Base-by-base conservation (phyloP, 306 rosid species). In the Vicia sativa region DNA sequence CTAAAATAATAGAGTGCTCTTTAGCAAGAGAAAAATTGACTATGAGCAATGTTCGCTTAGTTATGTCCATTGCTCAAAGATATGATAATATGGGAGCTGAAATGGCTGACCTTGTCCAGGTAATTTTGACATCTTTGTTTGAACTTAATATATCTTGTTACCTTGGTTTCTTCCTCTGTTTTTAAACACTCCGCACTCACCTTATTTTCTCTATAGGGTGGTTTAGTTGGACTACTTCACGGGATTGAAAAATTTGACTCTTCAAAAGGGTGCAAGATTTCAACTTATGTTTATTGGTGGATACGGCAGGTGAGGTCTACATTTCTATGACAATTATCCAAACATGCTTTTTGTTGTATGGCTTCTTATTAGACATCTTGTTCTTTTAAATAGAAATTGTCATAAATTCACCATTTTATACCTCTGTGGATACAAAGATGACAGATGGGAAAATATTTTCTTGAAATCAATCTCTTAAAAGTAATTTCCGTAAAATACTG, bases 201-300 rank as follows among this genome's bases (percentile, higher is more conserved):
- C 31, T 34, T 74, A 43, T 67, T 56, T 70, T 26, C 70, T 46
- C 34, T 82, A 44, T 78, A 93, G 99, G 99, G 99, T 16, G 97
- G 99, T 70, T 85, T 93, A 74, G 88, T 90, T 75, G 99, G 99
- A 80, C 85, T 93, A 56, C 81, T 93, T 78, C 89, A 92, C 9
- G 97, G 99, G 56, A 93, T 90, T 73, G 99, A 93, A 71, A 93
- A 93, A 79, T 93, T 83, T 78, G 99, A 93, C 82, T 85, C 97
- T 60, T 86, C 97, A 25, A 93, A 87, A 75, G 99, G 99, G 45
- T 93, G 78, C 82, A 90, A 82, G 84, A 88, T 90, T 79, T 93
- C 99, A 67, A 93, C 99, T 7, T 93, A 93, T 76, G 99, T 93
- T 62, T 93, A 90, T 77, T 93, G 99, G 99, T 93, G 99, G 99